phyloP scores from a whole-genome alignment of 208 protist genomes.

The Acanthamoeba lenticulata region DNA sequence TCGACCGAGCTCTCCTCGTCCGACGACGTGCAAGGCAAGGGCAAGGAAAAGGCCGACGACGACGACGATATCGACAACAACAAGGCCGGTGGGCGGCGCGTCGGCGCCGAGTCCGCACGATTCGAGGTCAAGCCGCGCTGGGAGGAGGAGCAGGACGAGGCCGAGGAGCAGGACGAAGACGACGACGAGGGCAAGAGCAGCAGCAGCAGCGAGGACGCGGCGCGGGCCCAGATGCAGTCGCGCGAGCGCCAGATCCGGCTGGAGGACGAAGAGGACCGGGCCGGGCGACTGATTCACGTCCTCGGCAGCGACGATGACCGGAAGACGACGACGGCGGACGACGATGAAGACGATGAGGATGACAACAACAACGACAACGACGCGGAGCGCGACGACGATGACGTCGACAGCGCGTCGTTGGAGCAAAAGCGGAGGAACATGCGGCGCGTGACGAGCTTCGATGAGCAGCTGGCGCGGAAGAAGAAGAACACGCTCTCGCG shows the following conservation, averaged over 20 bases:
- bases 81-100: neutral
- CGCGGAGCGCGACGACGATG: neutral
- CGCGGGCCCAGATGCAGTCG: neutral
- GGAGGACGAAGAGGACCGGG: neutral
- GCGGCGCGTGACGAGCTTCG: neutral
- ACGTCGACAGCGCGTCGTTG: neutral
- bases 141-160: neutral
- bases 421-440: neutral
- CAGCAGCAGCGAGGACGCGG: neutral
- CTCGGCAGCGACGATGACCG: neutral
- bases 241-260: neutral
- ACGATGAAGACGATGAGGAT: neutral
- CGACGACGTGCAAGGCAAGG: neutral
- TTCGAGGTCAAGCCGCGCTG: neutral
- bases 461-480: neutral
- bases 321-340: neutral
- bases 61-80: neutral
- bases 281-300: neutral
- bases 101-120: neutral
- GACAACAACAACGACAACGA: neutral
- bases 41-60: neutral
- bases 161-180: neutral
- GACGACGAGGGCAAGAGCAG: neutral
- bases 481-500: neutral
- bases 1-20: neutral